These are phyloP conservation scores for Thecaphora thlaspeos DNA, from an alignment of 1,284 basidiomycete species.

Conservation along the genomic window DNA sequence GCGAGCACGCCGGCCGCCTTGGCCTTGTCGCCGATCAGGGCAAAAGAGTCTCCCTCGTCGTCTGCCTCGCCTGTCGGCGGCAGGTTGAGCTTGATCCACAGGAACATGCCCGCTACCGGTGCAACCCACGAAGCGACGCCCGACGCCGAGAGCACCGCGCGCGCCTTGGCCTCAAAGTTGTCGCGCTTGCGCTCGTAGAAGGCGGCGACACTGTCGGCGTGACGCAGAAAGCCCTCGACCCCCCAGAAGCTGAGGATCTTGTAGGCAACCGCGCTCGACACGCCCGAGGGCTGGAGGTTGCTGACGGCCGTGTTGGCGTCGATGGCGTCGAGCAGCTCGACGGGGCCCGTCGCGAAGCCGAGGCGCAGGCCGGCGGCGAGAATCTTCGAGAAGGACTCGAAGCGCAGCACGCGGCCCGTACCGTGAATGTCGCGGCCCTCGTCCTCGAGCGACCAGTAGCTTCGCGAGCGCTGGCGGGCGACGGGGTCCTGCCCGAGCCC, in stretches of 20 bases:
- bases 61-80: slow-evolving; percentile 18
- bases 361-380: slow-evolving; percentile 60
- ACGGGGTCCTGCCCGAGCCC: slow-evolving; percentile 47
- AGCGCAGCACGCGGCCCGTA: slow-evolving; percentile 51
- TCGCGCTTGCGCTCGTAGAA: slow-evolving; percentile 80
- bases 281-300: slow-evolving; percentile 70
- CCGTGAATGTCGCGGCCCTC: slow-evolving; percentile 43
- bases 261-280: slow-evolving; percentile 74
- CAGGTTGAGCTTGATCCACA: slow-evolving; percentile 55
- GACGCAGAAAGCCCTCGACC: slow-evolving; percentile 69
- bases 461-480: slow-evolving; percentile 27
- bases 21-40: slow-evolving; percentile 76
- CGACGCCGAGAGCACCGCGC: slow-evolving; percentile 72
- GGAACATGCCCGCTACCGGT: slow-evolving; percentile 73
- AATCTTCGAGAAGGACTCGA: slow-evolving; percentile 65
- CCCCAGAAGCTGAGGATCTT: slow-evolving; percentile 72
- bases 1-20: slow-evolving; percentile 80
- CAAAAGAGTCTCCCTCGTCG: slow-evolving; percentile 68
- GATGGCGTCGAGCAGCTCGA: slow-evolving; percentile 71
- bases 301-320: slow-evolving; percentile 69
- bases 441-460: slow-evolving; percentile 52
- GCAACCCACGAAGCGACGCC: slow-evolving; percentile 66
- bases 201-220: slow-evolving; percentile 68
- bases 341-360: slow-evolving; percentile 80
- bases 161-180: slow-evolving; percentile 74